phyloP scores from a whole-genome alignment of 768 basidiomycete genomes.

The Pisolithus albus region DNA sequence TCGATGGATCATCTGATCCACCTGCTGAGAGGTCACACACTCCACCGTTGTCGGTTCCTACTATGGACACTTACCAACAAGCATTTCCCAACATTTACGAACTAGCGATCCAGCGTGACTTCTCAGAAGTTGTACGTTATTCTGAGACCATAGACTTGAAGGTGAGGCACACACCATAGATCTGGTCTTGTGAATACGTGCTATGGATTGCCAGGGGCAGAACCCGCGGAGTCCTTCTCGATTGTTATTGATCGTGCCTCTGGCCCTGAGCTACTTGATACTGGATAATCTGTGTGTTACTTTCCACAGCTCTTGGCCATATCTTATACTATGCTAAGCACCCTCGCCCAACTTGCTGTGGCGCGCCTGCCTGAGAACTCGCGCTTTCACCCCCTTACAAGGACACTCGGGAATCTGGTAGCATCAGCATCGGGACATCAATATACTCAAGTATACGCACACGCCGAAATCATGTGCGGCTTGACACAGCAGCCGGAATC shows the following conservation, averaged over 20 bases:
- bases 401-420: constrained; percentile 40
- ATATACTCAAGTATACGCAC: constrained; percentile 49
- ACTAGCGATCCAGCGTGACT: constrained; percentile 39
- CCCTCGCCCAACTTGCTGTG: constrained; percentile 54
- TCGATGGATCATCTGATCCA: neutral
- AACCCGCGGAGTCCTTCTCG: constrained; percentile 37
- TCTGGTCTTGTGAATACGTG: neutral
- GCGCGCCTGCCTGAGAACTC: constrained; percentile 48
- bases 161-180: constrained; percentile 31
- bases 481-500: constrained; percentile 40
- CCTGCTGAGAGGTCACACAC: constrained; percentile 7
- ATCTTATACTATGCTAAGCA: constrained; percentile 28
- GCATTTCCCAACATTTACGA: constrained; percentile 40
- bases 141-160: constrained; percentile 51
- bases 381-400: constrained; percentile 36
- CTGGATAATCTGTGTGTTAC: constrained; percentile 52
- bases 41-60: constrained; percentile 10
- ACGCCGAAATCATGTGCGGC: constrained; percentile 36
- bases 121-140: constrained; percentile 34
- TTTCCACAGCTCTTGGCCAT: neutral
- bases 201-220: constrained; percentile 23
- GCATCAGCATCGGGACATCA: constrained; percentile 48
- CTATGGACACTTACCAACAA: constrained; percentile 35
- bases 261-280: constrained; percentile 62
- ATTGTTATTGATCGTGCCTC: constrained; percentile 49